Percentiles rank a stretch among this genome's conserved stretches.
Conservation (phyloP, 768 basidiomycete species). For the Clavaria fumosa region DNA sequence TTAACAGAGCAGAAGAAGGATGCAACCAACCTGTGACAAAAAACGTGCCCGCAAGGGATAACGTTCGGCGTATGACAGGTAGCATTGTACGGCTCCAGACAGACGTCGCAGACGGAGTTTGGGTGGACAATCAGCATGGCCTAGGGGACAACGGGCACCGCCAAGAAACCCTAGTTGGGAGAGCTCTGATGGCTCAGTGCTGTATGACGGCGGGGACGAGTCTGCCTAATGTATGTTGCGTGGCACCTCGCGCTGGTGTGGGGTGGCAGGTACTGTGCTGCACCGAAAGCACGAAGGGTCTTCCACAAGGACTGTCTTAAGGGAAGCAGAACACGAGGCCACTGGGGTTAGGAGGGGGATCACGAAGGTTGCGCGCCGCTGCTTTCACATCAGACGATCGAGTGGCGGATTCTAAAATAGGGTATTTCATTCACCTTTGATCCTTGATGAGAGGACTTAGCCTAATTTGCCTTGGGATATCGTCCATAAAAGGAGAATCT, state of each 20-base stretch:
- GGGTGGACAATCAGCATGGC: constrained; percentile 51
- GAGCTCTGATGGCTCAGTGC: constrained; percentile 4
- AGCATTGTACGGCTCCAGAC: constrained; percentile 44
- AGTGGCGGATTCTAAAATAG: background rate
- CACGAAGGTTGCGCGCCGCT: background rate
- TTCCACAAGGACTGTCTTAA: constrained; percentile 21
- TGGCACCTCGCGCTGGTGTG: constrained; percentile 6
- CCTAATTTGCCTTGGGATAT: no score
- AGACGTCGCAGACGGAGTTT: constrained; percentile 62
- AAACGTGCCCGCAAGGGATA: constrained; percentile 59
- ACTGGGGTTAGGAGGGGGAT: constrained; percentile 20
- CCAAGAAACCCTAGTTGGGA: constrained; percentile 12
- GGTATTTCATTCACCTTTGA: no score
- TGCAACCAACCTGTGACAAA: constrained; percentile 33
- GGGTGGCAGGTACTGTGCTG: constrained; percentile 13
- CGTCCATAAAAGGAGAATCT: no score
- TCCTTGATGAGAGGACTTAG: no score
- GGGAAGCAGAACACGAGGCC: constrained; percentile 32
- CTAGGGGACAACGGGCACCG: constrained; percentile 19
- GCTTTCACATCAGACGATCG: background rate
- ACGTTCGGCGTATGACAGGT: constrained; percentile 43
- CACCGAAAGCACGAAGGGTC: constrained; percentile 9
- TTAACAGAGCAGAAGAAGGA: background rate
- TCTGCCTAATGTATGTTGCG: constrained; percentile 6
- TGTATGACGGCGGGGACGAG: constrained; percentile 5